phyloP scores from a whole-genome alignment of 768 basidiomycete genomes.

The Lentinula guzmanii region DNA sequence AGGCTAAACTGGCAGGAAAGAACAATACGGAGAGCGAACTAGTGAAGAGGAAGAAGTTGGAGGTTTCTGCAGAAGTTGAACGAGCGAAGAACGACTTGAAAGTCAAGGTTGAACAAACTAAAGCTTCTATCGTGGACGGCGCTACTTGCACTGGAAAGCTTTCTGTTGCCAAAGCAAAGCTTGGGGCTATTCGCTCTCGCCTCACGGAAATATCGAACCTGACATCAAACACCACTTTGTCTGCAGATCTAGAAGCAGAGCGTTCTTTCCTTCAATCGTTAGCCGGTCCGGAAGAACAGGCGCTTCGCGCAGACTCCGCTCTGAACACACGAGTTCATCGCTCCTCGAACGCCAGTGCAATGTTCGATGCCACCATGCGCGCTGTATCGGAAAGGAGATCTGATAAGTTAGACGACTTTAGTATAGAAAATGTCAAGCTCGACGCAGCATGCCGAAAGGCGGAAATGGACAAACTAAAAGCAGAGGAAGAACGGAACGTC shows the following conservation, averaged over 20 bases:
- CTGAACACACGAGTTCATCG: slow-evolving; percentile 56
- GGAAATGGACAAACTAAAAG: slow-evolving; percentile 65
- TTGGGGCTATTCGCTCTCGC: slow-evolving; percentile 58
- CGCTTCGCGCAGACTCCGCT: slow-evolving; percentile 50
- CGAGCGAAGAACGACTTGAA: slow-evolving; percentile 69
- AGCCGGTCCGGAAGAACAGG: slow-evolving; percentile 66
- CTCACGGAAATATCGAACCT: slow-evolving; percentile 49
- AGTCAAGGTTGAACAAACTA: slow-evolving; percentile 65
- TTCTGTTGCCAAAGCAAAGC: slow-evolving; percentile 60
- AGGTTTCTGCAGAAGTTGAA: slow-evolving; percentile 69
- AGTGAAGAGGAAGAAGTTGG: slow-evolving; percentile 59
- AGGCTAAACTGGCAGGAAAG: slow-evolving; percentile 77
- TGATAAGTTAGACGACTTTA: slow-evolving; percentile 69
- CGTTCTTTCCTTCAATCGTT: slow-evolving; percentile 61
- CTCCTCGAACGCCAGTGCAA: slow-evolving; percentile 67
- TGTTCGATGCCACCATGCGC: slow-evolving; percentile 85
- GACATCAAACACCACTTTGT: slow-evolving; percentile 27
- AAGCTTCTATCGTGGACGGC: slow-evolving; percentile 67
- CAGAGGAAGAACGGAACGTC: slow-evolving; percentile 59
- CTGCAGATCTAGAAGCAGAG: slow-evolving; percentile 67
- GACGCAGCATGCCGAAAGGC: slow-evolving; percentile 60
- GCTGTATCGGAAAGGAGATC: slow-evolving; percentile 76
- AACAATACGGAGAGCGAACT: slow-evolving; percentile 56
- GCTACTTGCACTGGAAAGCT: slow-evolving; percentile 69
- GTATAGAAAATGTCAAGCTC: slow-evolving; percentile 63